Evolutionary conservation across 805 yeast species (phyloP), one percentile per base, ranked within the genome.

Genomic region (Wickerhamomyces pijperi): DNA sequence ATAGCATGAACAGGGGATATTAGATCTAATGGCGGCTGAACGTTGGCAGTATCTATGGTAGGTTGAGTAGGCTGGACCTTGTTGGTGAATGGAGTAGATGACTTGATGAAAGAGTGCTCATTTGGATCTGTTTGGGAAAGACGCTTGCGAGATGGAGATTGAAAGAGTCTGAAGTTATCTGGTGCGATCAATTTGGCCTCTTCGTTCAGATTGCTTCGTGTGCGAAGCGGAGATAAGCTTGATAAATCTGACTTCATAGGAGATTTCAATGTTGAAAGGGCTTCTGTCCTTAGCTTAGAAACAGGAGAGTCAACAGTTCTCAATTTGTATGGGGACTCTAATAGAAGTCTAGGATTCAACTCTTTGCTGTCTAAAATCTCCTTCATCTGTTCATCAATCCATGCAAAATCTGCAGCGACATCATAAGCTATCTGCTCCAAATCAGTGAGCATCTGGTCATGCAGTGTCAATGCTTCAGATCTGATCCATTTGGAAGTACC

Each of bases 401-500:
- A 61, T 9, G 63, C 60, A 28, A 68, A 45, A 33, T 65, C 68
- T 12, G 63, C 49, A 7, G 61, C 53, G 5, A 70, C 59, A 6
- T 60, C 58, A 20, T 55, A 56, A 14, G 67, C 64, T 35, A 70
- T 55, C 32, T 60, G 64, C 39, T 65, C 71, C 13, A 61, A 50
- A 41, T 61, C 60, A 18, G 57, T 51, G 11, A 53, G 46, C 45
- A 70, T 64, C 39, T 61, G 56, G 34, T 58, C 60, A 44, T 60
- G 60, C 23, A 65, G 60, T 14, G 61, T 56, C 40, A 54, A 50
- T 51, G 69, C 54, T 47, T 72, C 76, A 37, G 55, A 55, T 28
- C 70, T 60, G 36, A 72, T 59, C 75, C 76, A 74, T 44, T 60
- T 67, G 12, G 74, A 67, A 2, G 77, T 58, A 6, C 78, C 81